A percentile compares a stretch with the other conserved stretches of the same genome.
phyloP scores from a whole-genome alignment of 75 land plant species.

The Adiantum capillusveneris region DNA sequence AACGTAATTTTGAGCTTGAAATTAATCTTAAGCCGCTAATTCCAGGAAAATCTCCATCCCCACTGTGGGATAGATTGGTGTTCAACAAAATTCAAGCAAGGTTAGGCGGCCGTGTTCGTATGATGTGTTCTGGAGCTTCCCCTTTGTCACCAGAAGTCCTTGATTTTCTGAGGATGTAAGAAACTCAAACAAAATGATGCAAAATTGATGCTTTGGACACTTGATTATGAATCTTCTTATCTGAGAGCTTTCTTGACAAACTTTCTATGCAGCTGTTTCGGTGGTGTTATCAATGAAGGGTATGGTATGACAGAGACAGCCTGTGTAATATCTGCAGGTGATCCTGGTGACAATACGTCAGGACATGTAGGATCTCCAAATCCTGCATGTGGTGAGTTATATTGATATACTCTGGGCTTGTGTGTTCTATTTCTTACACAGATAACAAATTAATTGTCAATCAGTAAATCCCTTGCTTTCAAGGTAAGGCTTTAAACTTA shows the following conservation, averaged over 20 bases:
- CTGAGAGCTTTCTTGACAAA: no score
- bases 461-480: no score
- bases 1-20: no score
- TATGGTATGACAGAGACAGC: conserved; percentile 99
- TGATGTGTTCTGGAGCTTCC: conserved; percentile 90
- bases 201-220: no score
- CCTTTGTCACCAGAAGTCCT: conserved; percentile 93
- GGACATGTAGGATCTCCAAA: conserved; percentile 99
- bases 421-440: no score
- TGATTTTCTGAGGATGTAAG: conserved; percentile 91
- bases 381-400: conserved; percentile 93
- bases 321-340: conserved; percentile 60
- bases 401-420: no score
- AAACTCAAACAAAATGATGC: no score
- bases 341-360: conserved; percentile 57
- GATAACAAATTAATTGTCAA: no score
- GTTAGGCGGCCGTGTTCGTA: conserved; percentile 85
- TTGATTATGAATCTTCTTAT: no score
- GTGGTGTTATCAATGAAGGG: conserved; percentile 77
- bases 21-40: no score
- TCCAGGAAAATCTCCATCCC: conserved; percentile 82
- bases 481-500: no score
- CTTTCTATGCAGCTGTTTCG: conserved; percentile 70
- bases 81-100: conserved; percentile 89
- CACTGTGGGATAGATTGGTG: conserved; percentile 94